Evolutionary conservation across 495 filamentous ascomycete genomes (phyloP).

Genomic region (Wilcoxina mikolae): DNA sequence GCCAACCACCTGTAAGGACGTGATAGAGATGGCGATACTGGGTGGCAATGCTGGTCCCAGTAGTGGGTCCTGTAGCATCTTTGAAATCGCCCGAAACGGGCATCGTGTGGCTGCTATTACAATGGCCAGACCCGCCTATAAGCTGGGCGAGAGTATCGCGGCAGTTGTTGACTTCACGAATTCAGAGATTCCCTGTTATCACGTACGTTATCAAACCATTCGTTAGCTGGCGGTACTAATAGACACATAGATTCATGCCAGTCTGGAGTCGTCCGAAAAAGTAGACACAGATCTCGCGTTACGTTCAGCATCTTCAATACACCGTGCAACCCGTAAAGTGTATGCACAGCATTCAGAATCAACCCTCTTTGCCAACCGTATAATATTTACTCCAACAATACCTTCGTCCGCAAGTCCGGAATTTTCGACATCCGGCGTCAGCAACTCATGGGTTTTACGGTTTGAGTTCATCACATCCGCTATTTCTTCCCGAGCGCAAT

Average conservation of each 20-base stretch:
- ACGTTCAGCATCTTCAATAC: slow-evolving; percentile 67
- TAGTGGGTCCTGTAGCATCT: slow-evolving; percentile 51
- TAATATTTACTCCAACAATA: slow-evolving; percentile 67
- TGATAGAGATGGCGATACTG: slow-evolving; percentile 81
- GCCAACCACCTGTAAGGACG: slow-evolving; percentile 49
- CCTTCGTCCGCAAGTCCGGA: slow-evolving; percentile 69
- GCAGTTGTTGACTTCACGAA: slow-evolving; percentile 66
- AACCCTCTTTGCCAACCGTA: slow-evolving; percentile 59
- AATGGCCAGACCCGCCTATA: slow-evolving; percentile 78
- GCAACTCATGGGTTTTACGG: slow-evolving; percentile 67
- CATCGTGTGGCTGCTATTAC: slow-evolving; percentile 72
- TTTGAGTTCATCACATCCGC: slow-evolving; percentile 75
- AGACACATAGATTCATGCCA: slow-evolving; percentile 37
- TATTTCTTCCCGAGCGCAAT: slow-evolving; percentile 26
- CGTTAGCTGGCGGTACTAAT: not conserved
- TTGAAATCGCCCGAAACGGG: slow-evolving; percentile 85
- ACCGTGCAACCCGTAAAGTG: slow-evolving; percentile 67
- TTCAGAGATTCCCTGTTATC: slow-evolving; percentile 62
- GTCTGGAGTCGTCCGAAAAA: slow-evolving; percentile 64
- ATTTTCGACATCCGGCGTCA: slow-evolving; percentile 75
- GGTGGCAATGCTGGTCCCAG: slow-evolving; percentile 50
- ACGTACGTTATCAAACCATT: slow-evolving; percentile 33
- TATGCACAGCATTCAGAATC: slow-evolving; percentile 64
- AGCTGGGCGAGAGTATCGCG: slow-evolving; percentile 73
- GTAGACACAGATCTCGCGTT: slow-evolving; percentile 66